Conservation (phyloP, 169 alveolate species). For the Eimeria necatrix region DNA sequence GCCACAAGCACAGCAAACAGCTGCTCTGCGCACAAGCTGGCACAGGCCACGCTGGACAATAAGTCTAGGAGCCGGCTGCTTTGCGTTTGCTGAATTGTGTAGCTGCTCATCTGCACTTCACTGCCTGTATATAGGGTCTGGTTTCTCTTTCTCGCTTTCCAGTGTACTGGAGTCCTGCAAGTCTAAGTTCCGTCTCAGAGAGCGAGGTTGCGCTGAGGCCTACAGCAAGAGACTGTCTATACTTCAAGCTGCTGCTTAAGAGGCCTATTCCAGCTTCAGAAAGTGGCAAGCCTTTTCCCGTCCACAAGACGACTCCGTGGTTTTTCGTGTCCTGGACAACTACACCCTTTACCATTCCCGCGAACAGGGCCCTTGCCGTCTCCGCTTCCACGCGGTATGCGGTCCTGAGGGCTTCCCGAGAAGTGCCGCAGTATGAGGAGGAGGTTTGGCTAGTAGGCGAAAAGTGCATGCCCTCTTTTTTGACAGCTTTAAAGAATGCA, state of each 20-base stretch:
- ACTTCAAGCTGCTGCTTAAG: conserved; percentile 29
- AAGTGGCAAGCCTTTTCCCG: not conserved
- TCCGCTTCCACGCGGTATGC: conserved; percentile 80
- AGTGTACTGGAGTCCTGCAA: conserved; percentile 58
- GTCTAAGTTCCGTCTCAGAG: conserved; percentile 29
- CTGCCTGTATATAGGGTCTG: conserved; percentile 68
- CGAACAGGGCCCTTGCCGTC: conserved; percentile 86
- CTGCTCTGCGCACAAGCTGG: not conserved
- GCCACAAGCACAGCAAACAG: not conserved
- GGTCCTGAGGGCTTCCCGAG: conserved; percentile 31
- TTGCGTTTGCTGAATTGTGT: not conserved
- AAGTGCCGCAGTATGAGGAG: not conserved
- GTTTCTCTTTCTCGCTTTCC: conserved; percentile 65
- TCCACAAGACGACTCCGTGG: not conserved
- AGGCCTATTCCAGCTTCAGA: conserved; percentile 19
- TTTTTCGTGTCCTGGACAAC: conserved; percentile 88
- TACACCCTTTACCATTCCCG: conserved; percentile 89
- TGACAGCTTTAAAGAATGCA: conserved; percentile 60
- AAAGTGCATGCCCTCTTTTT: conserved; percentile 10
- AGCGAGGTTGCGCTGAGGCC: conserved; percentile 71
- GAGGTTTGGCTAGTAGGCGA: conserved; percentile 61
- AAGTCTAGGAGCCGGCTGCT: no score
- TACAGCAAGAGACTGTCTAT: conserved; percentile 49
- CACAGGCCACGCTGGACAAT: not conserved
- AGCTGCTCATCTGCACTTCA: not conserved